Percentiles rank a stretch among this genome's conserved stretches.
Conservation (phyloP, 139 green algal species). For the Klebsormidium nitens region DNA sequence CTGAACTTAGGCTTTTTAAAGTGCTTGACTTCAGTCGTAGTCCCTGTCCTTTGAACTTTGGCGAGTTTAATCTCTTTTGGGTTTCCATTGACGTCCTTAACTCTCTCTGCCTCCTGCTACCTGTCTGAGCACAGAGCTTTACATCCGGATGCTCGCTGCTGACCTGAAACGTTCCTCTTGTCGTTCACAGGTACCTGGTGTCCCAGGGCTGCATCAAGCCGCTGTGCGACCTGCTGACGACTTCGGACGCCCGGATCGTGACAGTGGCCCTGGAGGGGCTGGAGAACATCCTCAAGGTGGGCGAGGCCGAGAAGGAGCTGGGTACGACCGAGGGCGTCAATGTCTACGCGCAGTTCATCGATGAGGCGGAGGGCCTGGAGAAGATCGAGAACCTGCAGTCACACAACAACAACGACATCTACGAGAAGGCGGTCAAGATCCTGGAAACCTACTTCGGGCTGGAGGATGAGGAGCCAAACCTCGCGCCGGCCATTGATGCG, state of each 20-base stretch:
- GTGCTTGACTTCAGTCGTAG: no score
- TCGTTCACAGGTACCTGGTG: conserved; percentile 67
- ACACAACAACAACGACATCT: conserved; percentile 94
- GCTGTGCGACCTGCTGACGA: conserved; percentile 91
- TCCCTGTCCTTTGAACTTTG: no score
- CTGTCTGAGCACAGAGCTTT: no score
- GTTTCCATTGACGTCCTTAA: no score
- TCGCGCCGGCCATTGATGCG: conserved; percentile 65
- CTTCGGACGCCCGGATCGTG: conserved; percentile 86
- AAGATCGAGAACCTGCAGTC: conserved; percentile 98
- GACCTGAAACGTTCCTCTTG: neutral
- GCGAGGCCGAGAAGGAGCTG: conserved; percentile 67
- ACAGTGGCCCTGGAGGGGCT: conserved; percentile 97
- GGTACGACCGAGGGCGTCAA: conserved; percentile 60
- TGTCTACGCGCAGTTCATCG: conserved; percentile 78
- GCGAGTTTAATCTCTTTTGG: no score
- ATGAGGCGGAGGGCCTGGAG: conserved; percentile 95
- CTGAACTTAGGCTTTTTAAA: no score
- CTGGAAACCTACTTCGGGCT: conserved; percentile 86
- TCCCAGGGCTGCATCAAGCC: conserved; percentile 82
- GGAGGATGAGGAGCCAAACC: conserved; percentile 93
- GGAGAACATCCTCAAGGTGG: conserved; percentile 99
- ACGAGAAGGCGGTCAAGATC: conserved; percentile 94
- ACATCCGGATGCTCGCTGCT: no score
- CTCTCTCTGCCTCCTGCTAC: no score